Evolutionary conservation across 495 filamentous ascomycete genomes (phyloP).

Genomic region (Neurospora sp.): DNA sequence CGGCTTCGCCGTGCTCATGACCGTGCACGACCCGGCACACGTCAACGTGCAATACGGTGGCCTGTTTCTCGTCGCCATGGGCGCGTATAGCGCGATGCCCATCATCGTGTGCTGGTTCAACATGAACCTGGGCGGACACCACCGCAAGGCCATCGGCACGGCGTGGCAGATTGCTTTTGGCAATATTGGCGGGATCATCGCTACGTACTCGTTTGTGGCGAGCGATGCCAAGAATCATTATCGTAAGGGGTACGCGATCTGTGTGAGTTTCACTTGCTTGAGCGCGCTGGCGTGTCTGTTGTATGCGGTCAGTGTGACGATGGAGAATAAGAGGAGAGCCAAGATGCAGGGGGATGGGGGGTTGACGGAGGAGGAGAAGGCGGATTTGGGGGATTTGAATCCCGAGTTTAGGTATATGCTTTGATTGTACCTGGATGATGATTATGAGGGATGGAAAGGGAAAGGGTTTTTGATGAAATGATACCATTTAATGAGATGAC

Average conservation of each 20-base stretch:
- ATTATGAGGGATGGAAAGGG: not conserved
- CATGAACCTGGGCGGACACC: constrained; percentile 86
- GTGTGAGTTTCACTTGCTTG: constrained; percentile 62
- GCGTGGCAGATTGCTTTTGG: constrained; percentile 90
- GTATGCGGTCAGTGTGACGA: constrained; percentile 46
- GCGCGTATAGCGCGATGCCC: constrained; percentile 63
- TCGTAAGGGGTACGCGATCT: constrained; percentile 67
- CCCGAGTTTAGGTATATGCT: constrained; percentile 51
- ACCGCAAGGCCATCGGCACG: constrained; percentile 67
- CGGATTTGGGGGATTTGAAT: constrained; percentile 58
- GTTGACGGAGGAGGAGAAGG: constrained; percentile 65
- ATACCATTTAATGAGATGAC: not conserved
- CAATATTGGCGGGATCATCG: constrained; percentile 90
- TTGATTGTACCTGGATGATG: constrained; percentile 1
- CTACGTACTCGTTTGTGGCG: constrained; percentile 69
- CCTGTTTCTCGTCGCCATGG: constrained; percentile 61
- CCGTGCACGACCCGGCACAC: constrained; percentile 40
- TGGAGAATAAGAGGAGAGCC: constrained; percentile 58
- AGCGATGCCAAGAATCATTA: constrained; percentile 58
- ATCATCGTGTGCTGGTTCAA: constrained; percentile 88
- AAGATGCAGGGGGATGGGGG: constrained; percentile 38
- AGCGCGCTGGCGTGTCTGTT: constrained; percentile 47
- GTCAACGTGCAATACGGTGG: constrained; percentile 53
- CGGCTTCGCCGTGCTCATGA: constrained; percentile 65
- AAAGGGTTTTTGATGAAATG: not conserved